Evolutionary conservation across 495 filamentous ascomycete species (phyloP).

Genomic region (Tetracladium setigerum): DNA sequence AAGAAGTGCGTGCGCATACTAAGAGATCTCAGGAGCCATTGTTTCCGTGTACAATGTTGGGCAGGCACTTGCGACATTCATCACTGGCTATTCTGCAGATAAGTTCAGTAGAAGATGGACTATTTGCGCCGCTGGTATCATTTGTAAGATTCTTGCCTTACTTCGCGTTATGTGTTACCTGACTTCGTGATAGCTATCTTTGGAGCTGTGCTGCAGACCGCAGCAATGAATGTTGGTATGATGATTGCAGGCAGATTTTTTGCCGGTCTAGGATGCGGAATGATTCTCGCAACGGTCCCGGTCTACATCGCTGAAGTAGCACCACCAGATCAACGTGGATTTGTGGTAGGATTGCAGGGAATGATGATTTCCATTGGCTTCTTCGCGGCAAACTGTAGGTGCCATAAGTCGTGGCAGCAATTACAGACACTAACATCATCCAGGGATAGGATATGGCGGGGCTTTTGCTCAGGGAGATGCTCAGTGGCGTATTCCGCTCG

Average conservation of each 20-base stretch:
- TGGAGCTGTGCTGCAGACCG: constrained; percentile 17
- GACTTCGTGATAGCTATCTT: not conserved
- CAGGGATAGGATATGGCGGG: constrained; percentile 17
- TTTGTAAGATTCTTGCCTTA: constrained; percentile 1
- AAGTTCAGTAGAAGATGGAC: constrained; percentile 22
- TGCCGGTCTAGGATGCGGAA: constrained; percentile 25
- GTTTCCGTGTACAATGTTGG: constrained; percentile 26
- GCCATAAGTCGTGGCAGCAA: no score
- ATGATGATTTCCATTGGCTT: constrained; percentile 43
- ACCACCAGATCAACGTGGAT: constrained; percentile 10
- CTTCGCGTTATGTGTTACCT: not conserved
- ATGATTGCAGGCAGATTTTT: constrained; percentile 29
- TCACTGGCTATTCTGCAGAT: constrained; percentile 21
- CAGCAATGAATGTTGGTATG: constrained; percentile 25
- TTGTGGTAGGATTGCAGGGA: constrained; percentile 16
- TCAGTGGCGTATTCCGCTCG: constrained; percentile 20
- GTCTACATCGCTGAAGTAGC: constrained; percentile 18
- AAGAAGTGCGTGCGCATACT: not conserved
- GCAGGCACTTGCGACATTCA: constrained; percentile 21
- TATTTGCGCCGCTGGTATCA: constrained; percentile 5
- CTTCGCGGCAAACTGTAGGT: constrained; percentile 31
- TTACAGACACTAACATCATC: not conserved
- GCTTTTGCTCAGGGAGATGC: constrained; percentile 13
- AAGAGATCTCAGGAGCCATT: constrained; percentile 18
- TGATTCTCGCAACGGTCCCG: constrained; percentile 22